Percentiles rank a stretch among this genome's conserved stretches.
These are phyloP conservation scores for Neurospora sp. DNA, from an alignment of 2,329 filamentous ascomycete species.

Conservation along the genomic window DNA sequence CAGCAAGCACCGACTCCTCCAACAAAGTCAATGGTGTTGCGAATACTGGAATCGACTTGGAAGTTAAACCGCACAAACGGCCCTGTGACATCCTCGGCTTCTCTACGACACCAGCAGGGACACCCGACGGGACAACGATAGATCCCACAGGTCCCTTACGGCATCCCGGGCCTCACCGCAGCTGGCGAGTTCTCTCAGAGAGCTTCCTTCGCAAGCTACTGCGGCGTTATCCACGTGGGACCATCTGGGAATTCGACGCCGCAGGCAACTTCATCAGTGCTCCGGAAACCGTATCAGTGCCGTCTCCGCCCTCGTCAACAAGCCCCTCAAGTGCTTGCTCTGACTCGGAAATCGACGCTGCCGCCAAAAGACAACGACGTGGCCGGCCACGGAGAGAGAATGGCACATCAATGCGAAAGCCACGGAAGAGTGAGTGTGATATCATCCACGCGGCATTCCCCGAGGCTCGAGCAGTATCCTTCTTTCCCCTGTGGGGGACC, in stretches of 20 bases:
- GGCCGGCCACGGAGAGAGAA: neutral
- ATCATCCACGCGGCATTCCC: constrained; percentile 28
- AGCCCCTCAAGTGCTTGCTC: neutral
- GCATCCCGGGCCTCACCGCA: constrained; percentile 16
- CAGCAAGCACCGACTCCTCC: constrained; percentile 11
- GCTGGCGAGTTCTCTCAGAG: constrained; percentile 18
- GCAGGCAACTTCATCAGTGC: constrained; percentile 22
- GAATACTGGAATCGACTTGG: constrained; percentile 2
- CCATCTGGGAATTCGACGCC: constrained; percentile 34
- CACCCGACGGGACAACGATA: constrained; percentile 20
- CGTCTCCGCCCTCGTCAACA: neutral
- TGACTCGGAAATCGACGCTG: constrained; percentile 2
- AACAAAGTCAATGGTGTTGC: neutral
- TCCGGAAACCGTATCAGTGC: neutral
- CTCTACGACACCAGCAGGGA: constrained; percentile 25
- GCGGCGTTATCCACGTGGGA: constrained; percentile 33
- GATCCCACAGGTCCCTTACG: constrained; percentile 6
- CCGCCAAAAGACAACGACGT: neutral
- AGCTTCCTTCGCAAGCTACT: constrained; percentile 31
- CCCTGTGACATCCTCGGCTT: constrained; percentile 28
- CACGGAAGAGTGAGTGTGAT: constrained; percentile 18
- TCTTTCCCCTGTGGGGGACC: constrained; percentile 34
- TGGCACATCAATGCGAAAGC: neutral
- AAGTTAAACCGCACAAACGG: constrained; percentile 1
- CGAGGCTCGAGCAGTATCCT: constrained; percentile 33